Evolutionary conservation across 257 asterid species (phyloP).

Genomic region (Hygrophila difformis): DNA sequence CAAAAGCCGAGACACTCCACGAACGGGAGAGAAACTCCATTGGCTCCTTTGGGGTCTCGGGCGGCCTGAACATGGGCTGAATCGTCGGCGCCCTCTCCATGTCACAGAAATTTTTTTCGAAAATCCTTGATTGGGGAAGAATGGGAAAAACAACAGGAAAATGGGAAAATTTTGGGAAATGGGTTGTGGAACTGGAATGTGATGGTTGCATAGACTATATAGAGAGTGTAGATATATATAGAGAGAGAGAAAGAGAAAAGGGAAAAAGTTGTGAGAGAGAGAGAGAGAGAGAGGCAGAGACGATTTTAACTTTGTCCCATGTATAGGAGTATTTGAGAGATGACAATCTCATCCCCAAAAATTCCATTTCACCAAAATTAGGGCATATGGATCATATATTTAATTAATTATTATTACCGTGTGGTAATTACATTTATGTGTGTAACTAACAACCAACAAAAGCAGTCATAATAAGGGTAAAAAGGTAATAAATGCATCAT

Average conservation of each 20-base stretch:
- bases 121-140: not conserved
- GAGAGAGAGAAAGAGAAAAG: slow-evolving; percentile 11
- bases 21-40: slow-evolving; percentile 96
- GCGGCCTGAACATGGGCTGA: slow-evolving; percentile 52
- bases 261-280: slow-evolving; percentile 22
- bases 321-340: no score
- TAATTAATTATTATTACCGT: no score
- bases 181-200: slow-evolving; percentile 4
- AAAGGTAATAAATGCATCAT: no score
- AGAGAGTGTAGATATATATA: not conserved
- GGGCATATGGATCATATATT: no score
- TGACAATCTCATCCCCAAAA: no score
- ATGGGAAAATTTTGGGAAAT: slow-evolving; percentile 2
- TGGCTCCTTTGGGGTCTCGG: slow-evolving; percentile 85
- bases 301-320: slow-evolving; percentile 25
- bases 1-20: slow-evolving; percentile 83
- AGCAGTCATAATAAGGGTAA: no score
- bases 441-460: no score
- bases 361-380: no score
- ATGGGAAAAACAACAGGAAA: not conserved
- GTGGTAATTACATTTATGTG: no score
- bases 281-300: slow-evolving; percentile 16
- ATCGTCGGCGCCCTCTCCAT: slow-evolving; percentile 59
- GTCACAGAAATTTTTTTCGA: no score
- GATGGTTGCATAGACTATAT: slow-evolving; percentile 15